A percentile compares a stretch with the other conserved stretches of the same genome.
These are phyloP conservation scores for Aspergillus tubingensis DNA, from an alignment of 2,329 filamentous ascomycete genomes.

Conservation along the genomic window DNA sequence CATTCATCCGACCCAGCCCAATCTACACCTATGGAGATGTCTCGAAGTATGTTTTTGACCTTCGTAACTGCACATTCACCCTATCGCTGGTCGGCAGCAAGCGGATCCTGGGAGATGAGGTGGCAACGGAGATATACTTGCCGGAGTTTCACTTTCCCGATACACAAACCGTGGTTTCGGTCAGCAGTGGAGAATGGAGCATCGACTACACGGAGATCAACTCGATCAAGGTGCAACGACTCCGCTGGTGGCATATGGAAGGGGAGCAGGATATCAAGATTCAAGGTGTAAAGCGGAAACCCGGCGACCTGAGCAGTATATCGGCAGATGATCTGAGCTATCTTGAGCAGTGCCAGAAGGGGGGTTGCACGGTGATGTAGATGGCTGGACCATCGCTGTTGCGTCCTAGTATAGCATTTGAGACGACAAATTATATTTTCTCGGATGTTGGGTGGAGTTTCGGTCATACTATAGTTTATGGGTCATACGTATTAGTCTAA, in stretches of 20 bases:
- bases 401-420: neutral
- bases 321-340: conserved; percentile 75
- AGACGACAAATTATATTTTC: neutral
- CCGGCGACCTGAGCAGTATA: conserved; percentile 42
- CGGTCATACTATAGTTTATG: no score
- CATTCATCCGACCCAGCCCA: conserved; percentile 84
- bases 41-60: conserved; percentile 74
- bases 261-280: conserved; percentile 80
- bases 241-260: conserved; percentile 91
- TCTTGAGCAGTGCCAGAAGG: conserved; percentile 61
- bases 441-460: neutral
- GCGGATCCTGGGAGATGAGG: conserved; percentile 59
- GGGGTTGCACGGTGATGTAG: conserved; percentile 56
- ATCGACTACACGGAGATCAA: conserved; percentile 73
- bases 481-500: no score
- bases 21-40: conserved; percentile 73
- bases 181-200: conserved; percentile 86
- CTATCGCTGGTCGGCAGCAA: conserved; percentile 67
- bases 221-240: conserved; percentile 68
- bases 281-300: conserved; percentile 68
- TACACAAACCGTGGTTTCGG: conserved; percentile 68
- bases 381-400: neutral
- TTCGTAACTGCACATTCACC: conserved; percentile 74
- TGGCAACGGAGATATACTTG: conserved; percentile 79
- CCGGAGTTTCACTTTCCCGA: conserved; percentile 91